These are phyloP conservation scores for Lachancea sp. DNA, from an alignment of 805 yeast species.

Conservation along the genomic window DNA sequence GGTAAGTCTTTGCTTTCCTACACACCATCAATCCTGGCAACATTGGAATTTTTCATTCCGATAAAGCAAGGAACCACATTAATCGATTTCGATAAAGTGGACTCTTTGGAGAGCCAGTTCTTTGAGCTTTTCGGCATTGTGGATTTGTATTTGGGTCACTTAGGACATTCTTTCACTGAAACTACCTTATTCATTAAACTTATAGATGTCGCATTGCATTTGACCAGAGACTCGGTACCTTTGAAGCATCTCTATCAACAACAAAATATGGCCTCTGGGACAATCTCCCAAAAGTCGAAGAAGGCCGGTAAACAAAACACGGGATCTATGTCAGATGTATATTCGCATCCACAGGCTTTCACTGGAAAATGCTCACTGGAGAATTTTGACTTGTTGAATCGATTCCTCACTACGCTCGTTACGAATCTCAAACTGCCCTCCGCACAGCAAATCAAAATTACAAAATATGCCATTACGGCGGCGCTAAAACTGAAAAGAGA, in stretches of 20 bases:
- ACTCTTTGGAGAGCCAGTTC: constrained; percentile 21
- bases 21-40: constrained; percentile 42
- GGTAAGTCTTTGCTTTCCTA: constrained; percentile 41
- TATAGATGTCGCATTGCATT: constrained; percentile 48
- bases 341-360: constrained; percentile 60
- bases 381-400: constrained; percentile 30
- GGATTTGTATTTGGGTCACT: constrained; percentile 16
- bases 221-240: constrained; percentile 33
- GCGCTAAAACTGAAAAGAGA: constrained; percentile 30
- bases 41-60: constrained; percentile 58
- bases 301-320: constrained; percentile 38
- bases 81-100: constrained; percentile 36
- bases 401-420: constrained; percentile 46
- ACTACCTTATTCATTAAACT: constrained; percentile 47
- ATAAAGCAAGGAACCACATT: constrained; percentile 35
- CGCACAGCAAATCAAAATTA: constrained; percentile 56
- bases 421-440: constrained; percentile 49
- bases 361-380: constrained; percentile 35
- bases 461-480: constrained; percentile 38
- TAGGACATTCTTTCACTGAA: constrained; percentile 42
- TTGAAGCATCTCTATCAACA: constrained; percentile 26
- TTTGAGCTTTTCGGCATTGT: constrained; percentile 19
- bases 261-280: constrained; percentile 34
- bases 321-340: constrained; percentile 56
- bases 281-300: constrained; percentile 36